phyloP scores from a whole-genome alignment of 768 basidiomycete genomes.

The Lactifluus pinguis region DNA sequence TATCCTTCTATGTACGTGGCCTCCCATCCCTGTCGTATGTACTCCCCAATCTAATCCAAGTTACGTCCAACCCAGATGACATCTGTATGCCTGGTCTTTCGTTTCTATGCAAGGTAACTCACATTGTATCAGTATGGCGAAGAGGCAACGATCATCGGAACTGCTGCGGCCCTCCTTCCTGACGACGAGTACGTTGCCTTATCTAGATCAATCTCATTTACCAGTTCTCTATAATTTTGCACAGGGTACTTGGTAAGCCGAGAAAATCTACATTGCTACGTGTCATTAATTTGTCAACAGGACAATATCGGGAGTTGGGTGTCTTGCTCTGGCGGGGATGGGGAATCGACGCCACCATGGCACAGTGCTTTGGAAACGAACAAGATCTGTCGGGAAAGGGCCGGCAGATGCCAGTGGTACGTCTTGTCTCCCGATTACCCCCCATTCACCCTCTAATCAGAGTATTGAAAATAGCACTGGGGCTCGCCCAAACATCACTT shows the following conservation, averaged over 20 bases:
- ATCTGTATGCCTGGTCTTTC: conserved; percentile 42
- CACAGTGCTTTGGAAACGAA: conserved; percentile 83
- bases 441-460: not conserved
- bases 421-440: conserved; percentile 17
- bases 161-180: conserved; percentile 72
- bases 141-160: conserved; percentile 84
- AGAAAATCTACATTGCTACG: not conserved
- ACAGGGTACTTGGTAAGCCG: conserved; percentile 62
- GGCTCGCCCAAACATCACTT: conserved; percentile 80
- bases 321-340: conserved; percentile 87
- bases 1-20: conserved; percentile 72
- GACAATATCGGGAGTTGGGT: conserved; percentile 90
- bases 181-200: conserved; percentile 68
- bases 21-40: not conserved
- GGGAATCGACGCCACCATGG: conserved; percentile 71
- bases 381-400: conserved; percentile 78
- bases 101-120: not conserved
- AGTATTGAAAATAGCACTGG: conserved; percentile 50
- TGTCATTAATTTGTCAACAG: conserved; percentile 28
- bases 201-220: not conserved
- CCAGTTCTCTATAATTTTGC: not conserved
- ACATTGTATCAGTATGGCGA: conserved; percentile 59
- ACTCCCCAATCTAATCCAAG: not conserved
- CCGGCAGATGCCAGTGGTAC: conserved; percentile 88
- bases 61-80: conserved; percentile 52